A percentile compares a stretch with the other conserved stretches of the same genome.
Conservation (phyloP, 495 filamentous ascomycete genomes). For the Aspergillus saccharolyticus region DNA sequence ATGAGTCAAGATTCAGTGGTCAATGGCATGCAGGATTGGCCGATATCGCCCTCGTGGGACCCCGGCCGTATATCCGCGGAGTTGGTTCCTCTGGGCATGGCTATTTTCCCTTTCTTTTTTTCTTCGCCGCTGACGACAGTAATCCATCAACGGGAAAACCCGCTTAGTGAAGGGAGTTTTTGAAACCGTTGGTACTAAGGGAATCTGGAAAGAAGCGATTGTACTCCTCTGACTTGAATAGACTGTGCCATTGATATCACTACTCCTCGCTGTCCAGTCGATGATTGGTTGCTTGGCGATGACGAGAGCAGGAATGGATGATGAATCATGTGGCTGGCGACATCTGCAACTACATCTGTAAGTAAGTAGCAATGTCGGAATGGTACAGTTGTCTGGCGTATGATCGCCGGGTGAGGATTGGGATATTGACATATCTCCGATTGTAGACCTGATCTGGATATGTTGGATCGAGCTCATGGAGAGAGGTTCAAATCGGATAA, state of each 20-base stretch:
- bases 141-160: conserved; percentile 8
- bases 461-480: neutral
- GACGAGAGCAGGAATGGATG: neutral
- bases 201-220: neutral
- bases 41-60: conserved; percentile 20
- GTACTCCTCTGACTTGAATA: neutral
- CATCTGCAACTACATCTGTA: too few species aligned
- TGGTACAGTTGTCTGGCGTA: neutral
- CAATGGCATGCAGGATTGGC: conserved; percentile 7
- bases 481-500: neutral
- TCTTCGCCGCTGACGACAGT: conserved; percentile 3
- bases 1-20: conserved; percentile 7
- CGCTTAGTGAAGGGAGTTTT: conserved; percentile 14
- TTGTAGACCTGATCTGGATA: neutral
- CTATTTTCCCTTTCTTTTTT: conserved; percentile 8
- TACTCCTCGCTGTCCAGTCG: neutral
- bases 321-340: neutral
- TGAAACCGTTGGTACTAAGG: conserved; percentile 14
- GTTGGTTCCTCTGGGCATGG: conserved; percentile 7
- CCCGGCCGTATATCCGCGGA: neutral
- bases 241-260: neutral
- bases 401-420: neutral
- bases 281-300: neutral
- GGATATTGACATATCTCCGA: neutral
- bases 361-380: neutral